phyloP scores from a whole-genome alignment of 2,329 filamentous ascomycete species.

The Pseudonectria buxi region DNA sequence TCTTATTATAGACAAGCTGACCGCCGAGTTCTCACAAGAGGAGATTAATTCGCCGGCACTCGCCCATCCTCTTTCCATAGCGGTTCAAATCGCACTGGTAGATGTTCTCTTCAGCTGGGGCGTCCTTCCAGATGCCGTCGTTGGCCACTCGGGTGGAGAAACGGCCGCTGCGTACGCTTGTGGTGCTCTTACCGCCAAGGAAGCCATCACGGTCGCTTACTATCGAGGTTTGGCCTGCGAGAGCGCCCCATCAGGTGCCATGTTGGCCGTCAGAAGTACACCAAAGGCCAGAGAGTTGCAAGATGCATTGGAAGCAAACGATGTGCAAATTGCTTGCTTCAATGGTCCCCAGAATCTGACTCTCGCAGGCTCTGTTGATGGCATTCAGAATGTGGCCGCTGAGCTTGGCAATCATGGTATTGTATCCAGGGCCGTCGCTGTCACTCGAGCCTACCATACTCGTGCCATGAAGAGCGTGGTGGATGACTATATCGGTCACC shows the following conservation, averaged over 20 bases:
- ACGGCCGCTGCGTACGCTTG: slow-evolving; percentile 17
- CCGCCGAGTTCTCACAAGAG: slow-evolving; percentile 10
- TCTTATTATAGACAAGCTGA: slow-evolving; percentile 10
- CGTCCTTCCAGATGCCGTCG: slow-evolving; percentile 12
- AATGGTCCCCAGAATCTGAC: slow-evolving; percentile 17
- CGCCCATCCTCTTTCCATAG: slow-evolving; percentile 14
- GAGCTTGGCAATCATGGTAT: slow-evolving; percentile 12
- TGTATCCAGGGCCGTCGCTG: slow-evolving; percentile 12
- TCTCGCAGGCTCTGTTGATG: slow-evolving; percentile 13
- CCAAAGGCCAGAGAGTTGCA: slow-evolving; percentile 12
- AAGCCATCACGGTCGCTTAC: slow-evolving; percentile 15
- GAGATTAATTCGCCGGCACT: slow-evolving; percentile 11
- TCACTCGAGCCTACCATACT: slow-evolving; percentile 17
- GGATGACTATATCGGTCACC: slow-evolving; percentile 11
- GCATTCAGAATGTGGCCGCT: slow-evolving; percentile 10
- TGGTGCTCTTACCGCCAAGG: slow-evolving; percentile 14
- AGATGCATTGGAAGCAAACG: slow-evolving; percentile 10
- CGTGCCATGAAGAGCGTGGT: slow-evolving; percentile 14
- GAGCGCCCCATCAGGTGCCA: slow-evolving; percentile 13
- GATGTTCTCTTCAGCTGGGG: slow-evolving; percentile 16
- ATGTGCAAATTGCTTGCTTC: slow-evolving; percentile 18
- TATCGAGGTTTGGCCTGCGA: slow-evolving; percentile 16
- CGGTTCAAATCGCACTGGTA: slow-evolving; percentile 12
- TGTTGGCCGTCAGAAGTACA: slow-evolving; percentile 13
- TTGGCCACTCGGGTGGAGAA: slow-evolving; percentile 17